Base-by-base conservation (phyloP, 495 filamentous ascomycete genomes). In the Penicillium angulare region DNA sequence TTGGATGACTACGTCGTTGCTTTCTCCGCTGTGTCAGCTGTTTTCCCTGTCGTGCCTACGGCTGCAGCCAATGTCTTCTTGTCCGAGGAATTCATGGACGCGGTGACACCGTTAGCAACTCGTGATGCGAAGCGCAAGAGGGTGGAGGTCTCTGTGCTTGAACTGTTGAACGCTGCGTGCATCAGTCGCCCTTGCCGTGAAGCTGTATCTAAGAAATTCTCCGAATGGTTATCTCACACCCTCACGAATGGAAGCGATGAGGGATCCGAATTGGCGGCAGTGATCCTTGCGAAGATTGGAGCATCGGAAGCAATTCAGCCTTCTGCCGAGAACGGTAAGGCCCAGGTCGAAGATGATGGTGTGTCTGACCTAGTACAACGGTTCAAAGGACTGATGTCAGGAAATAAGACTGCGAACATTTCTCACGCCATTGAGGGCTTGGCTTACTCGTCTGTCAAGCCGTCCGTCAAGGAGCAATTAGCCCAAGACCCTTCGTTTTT, bases 81-180 rank as follows among this genome's bases (percentile, higher is more conserved):
- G 44, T 90, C 82, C 15, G 87, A 92, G 36, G 88, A 86, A 2
- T 97, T 97, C 59, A 75, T 93, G 42, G 65, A 75, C 24, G 79
- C 78, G 29, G 74, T 96, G 18, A 81, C 80, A 16, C 82, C 87
- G 7, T 66, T 92, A 40, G 83, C 90, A 65, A 78, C 85, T 44
- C 81, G 83, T 59, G 86, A 87, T 46, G 80, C 80, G 65, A 90
- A 87, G 69, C 87, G 83, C 60, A 77, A 78, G 53, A 86, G 86
- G 46, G 85, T 96, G 33, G 90, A 96, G 68, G 79, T 84, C 32
- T 85, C 90, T 4, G 81, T 88, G 21, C 69, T 97, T 46, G 88
- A 97, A 52, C 84, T 97, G 75, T 73, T 97, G 33, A 93, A 88
- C 68, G 89, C 88, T 9, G 95, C 92, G 15, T 95, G 90, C 68